Conservation (phyloP, 306 rosid genomes). For the Fragaria nilgerrensis region DNA sequence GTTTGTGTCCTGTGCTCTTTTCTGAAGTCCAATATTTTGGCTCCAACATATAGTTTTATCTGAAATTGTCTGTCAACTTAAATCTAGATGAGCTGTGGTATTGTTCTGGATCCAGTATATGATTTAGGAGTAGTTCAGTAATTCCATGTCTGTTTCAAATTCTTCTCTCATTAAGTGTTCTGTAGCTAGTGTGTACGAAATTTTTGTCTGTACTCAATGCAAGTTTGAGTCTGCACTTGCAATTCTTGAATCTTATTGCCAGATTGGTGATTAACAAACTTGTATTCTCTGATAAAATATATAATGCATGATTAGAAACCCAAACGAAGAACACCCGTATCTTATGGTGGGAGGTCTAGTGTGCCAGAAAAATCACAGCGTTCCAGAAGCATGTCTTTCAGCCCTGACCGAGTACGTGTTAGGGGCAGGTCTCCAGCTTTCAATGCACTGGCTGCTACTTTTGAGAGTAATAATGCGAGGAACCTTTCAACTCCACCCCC, state of each 20-base stretch:
- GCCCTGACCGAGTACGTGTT: conserved; percentile 90
- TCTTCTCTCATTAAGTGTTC: not conserved
- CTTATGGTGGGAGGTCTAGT: conserved; percentile 83
- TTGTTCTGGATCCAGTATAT: not conserved
- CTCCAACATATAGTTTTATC: not conserved
- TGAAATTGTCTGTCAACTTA: not conserved
- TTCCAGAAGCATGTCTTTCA: conserved; percentile 89
- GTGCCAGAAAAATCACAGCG: conserved; percentile 87
- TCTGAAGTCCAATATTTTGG: not conserved
- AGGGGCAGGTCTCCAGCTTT: conserved; percentile 99
- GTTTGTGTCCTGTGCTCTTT: not conserved
- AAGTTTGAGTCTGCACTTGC: conserved; percentile 5
- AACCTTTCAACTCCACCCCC: conserved; percentile 99
- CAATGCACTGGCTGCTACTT: conserved; percentile 84
- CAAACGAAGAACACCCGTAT: conserved; percentile 66
- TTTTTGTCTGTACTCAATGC: not conserved
- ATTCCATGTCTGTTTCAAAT: not conserved
- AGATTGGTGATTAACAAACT: conserved; percentile 23
- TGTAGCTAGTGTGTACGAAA: not conserved
- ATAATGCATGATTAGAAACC: conserved; percentile 62
- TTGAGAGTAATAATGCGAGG: conserved; percentile 65
- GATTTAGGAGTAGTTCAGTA: not conserved
- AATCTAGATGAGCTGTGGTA: not conserved
- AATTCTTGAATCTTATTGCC: conserved; percentile 19
- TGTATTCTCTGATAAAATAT: conserved; percentile 22